phyloP scores from a whole-genome alignment of 1,139 yeast species.

The Zhuliangozyma parablackwelliae region DNA sequence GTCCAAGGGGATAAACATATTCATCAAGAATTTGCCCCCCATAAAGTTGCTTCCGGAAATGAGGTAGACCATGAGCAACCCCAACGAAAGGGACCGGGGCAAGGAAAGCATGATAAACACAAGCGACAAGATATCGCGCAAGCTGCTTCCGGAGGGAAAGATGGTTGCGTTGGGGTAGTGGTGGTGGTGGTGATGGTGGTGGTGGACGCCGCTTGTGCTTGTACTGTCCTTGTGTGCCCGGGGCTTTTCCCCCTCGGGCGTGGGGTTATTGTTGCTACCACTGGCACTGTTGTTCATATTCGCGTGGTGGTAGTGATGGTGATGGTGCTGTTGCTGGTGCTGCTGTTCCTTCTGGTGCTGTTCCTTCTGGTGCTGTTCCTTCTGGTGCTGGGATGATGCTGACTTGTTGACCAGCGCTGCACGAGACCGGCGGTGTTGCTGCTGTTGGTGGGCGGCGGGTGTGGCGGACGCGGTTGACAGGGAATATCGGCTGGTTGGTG shows the following conservation, averaged over 20 bases:
- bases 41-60: conserved; percentile 39
- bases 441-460: too few relatives aligned
- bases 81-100: conserved; percentile 39
- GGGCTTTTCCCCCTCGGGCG: too few relatives aligned
- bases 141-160: conserved; percentile 19
- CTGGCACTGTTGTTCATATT: too few relatives aligned
- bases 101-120: conserved; percentile 36
- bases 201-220: background rate
- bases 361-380: background rate
- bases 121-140: conserved; percentile 43
- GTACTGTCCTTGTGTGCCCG: too few relatives aligned
- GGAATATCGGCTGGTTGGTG: background rate
- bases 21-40: conserved; percentile 39
- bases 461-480: too few relatives aligned
- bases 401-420: background rate
- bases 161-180: conserved; percentile 4
- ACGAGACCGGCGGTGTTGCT: too few relatives aligned
- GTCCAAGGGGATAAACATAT: conserved; percentile 11
- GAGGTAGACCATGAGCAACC: conserved; percentile 34
- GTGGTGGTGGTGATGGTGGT: conserved; percentile 3
- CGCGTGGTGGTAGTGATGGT: conserved; percentile 3
- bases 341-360: background rate
- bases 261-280: too few relatives aligned
- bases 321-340: conserved; percentile 2
- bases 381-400: background rate